These are phyloP conservation scores for Eucalyptus microcorys DNA, from an alignment of 345 rosid species.

Conservation along the genomic window DNA sequence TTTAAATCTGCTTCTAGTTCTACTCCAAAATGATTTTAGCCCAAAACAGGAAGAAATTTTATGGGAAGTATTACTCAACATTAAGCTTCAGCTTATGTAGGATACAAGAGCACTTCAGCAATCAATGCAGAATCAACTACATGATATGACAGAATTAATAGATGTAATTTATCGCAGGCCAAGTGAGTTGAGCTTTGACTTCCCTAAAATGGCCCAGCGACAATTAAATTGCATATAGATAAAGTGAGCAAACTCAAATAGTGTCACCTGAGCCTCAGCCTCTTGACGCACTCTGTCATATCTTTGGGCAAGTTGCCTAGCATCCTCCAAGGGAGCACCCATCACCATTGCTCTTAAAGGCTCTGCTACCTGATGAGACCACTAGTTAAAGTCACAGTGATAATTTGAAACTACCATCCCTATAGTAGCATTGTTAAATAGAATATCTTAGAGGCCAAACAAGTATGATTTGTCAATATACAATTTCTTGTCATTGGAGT, in stretches of 20 bases:
- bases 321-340: conserved; percentile 98
- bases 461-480: neutral
- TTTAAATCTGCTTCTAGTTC: neutral
- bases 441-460: neutral
- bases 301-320: conserved; percentile 95
- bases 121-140: neutral
- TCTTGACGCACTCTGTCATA: conserved; percentile 95
- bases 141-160: neutral
- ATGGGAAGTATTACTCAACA: neutral
- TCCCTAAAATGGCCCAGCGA: neutral
- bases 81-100: neutral
- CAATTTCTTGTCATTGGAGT: neutral
- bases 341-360: conserved; percentile 95
- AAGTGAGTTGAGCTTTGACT: neutral
- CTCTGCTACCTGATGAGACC: conserved; percentile 66
- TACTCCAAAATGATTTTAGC: neutral
- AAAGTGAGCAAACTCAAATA: neutral
- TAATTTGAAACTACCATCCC: neutral
- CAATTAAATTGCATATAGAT: neutral
- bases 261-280: conserved; percentile 83
- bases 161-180: neutral
- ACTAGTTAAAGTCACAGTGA: neutral
- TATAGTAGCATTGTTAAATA: neutral
- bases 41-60: neutral
- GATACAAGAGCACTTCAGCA: neutral